Evolutionary conservation across 1,284 basidiomycete genomes (phyloP).

Genomic region (Microbotryum lychnidis-dioicae): DNA sequence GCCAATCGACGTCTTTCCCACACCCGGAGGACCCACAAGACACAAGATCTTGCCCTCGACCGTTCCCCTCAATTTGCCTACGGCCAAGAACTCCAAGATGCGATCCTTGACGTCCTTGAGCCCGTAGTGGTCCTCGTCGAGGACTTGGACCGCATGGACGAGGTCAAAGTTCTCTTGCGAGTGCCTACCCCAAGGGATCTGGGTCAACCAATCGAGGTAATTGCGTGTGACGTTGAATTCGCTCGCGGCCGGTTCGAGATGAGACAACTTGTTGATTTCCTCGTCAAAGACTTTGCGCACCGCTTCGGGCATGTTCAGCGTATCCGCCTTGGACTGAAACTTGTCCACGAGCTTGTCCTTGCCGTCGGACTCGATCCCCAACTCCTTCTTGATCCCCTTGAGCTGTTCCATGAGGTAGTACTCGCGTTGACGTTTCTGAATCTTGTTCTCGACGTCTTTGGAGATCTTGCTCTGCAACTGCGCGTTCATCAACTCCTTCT

Average conservation of each 20-base stretch:
- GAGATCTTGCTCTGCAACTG: constrained; percentile 92
- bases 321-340: constrained; percentile 81
- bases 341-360: constrained; percentile 97
- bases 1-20: constrained; percentile 52
- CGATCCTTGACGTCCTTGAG: constrained; percentile 92
- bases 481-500: constrained; percentile 97
- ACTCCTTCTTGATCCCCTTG: constrained; percentile 97
- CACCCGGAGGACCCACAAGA: constrained; percentile 91
- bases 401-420: constrained; percentile 99
- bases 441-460: constrained; percentile 90
- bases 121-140: constrained; percentile 96
- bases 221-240: constrained; percentile 86
- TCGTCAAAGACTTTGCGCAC: constrained; percentile 95
- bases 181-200: constrained; percentile 95
- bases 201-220: constrained; percentile 92
- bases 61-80: constrained; percentile 89
- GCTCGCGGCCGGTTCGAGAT: constrained; percentile 77
- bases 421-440: constrained; percentile 92
- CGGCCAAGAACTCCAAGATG: constrained; percentile 95
- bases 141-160: constrained; percentile 67
- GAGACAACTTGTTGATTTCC: constrained; percentile 84
- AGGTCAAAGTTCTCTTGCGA: constrained; percentile 91
- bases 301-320: constrained; percentile 83
- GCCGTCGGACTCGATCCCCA: constrained; percentile 93
- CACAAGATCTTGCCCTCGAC: constrained; percentile 99